Evolutionary conservation across 768 basidiomycete genomes (phyloP).

Genomic region (Boletus sp.): DNA sequence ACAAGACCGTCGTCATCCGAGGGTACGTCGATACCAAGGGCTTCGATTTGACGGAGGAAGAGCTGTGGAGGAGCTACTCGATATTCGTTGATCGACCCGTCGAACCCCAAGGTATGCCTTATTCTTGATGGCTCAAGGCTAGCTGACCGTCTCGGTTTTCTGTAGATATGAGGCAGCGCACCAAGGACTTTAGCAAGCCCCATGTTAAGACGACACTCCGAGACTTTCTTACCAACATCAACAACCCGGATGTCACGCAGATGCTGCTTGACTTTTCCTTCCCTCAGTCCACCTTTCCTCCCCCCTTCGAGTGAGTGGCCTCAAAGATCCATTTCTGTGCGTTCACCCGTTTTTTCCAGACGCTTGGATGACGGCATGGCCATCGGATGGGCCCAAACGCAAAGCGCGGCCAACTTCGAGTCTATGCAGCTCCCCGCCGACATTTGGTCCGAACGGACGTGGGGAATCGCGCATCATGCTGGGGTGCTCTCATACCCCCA

Average conservation of each 20-base stretch:
- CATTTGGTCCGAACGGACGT: background rate
- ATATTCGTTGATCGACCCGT: background rate
- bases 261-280: background rate
- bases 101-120: background rate
- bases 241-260: background rate
- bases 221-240: background rate
- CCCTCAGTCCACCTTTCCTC: background rate
- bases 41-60: background rate
- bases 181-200: background rate
- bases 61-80: background rate
- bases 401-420: background rate
- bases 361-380: background rate
- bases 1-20: background rate
- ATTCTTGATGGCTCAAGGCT: background rate
- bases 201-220: background rate
- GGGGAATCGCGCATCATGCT: background rate
- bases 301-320: background rate
- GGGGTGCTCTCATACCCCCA: background rate
- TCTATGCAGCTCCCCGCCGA: background rate
- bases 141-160: background rate
- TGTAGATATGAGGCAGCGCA: background rate
- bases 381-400: background rate
- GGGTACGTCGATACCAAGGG: background rate
- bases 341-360: background rate
- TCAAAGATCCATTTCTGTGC: background rate